Percentiles rank a stretch among this genome's conserved stretches.
Evolutionary conservation across 176 grass and related monocot genomes (phyloP).

Genomic region (Triticum timopheevii): DNA sequence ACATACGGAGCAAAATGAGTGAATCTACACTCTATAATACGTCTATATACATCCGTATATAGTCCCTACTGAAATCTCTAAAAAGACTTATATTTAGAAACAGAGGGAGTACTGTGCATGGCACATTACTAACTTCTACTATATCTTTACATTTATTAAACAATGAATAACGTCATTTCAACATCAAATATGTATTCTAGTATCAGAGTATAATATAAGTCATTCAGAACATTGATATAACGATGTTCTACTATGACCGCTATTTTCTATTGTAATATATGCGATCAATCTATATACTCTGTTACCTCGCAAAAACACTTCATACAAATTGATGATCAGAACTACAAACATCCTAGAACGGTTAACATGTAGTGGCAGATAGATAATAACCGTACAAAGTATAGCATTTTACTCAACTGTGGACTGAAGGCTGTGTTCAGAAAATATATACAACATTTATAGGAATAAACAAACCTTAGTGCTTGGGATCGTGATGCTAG

Average conservation of each 20-base stretch:
- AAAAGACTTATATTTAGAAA: no score
- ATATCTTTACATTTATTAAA: not conserved
- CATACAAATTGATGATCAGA: conserved; percentile 2
- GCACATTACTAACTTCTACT: not conserved
- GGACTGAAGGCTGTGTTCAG: conserved; percentile 11
- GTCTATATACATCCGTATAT: no score
- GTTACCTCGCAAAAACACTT: not conserved
- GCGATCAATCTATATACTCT: not conserved
- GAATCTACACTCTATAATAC: no score
- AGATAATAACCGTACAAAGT: not conserved
- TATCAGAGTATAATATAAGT: not conserved
- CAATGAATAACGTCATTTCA: not conserved
- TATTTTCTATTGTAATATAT: not conserved
- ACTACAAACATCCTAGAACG: not conserved
- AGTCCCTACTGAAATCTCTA: no score
- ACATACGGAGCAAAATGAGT: no score
- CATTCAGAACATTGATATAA: not conserved
- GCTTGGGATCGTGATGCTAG: conserved; percentile 83
- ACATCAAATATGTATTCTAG: not conserved
- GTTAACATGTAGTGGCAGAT: not conserved
- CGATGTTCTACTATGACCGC: not conserved
- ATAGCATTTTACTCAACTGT: not conserved
- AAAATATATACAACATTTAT: conserved; percentile 7
- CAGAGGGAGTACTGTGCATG: not conserved
- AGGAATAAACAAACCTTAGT: conserved; percentile 55